Evolutionary conservation across 73 alveolate species (phyloP), one percentile per base, ranked within the genome.

Genomic region (Symbiodinium pilosum): DNA sequence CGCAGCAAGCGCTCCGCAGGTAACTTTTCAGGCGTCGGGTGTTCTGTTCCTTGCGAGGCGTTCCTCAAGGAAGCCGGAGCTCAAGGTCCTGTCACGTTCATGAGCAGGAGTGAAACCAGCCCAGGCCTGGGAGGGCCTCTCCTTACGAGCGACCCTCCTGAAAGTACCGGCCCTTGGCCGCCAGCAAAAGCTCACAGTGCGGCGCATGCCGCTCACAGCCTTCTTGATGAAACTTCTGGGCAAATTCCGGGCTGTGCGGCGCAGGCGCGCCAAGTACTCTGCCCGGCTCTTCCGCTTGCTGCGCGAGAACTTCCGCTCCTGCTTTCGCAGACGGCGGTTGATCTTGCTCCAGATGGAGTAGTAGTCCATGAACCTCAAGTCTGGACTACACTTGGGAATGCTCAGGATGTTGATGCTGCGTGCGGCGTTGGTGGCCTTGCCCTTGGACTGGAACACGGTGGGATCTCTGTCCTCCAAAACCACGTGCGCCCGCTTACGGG

Each of bases 71-170:
- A 26, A 5, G 43, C 52, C 43, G 64, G n/a, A 4, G 38, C 47
- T 85, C 93, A n/a, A 85, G 47, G 52, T 81, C 93, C 2, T 44
- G 77, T 81, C 93, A 85, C n/a, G 93, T 44, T 81, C 73, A 32
- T 3, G 34, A 56, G 9, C 34, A 16, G 73, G 9, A 56, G 73
- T 32, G 3, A 56, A 16, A 16, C 73, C 73, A 56, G 73, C 9
- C 73, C 32, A 32, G 5, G 21, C 21, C 73, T 56, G 3, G n/a
- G 3, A 56, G 73, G n/a, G 73, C 21, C 34, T 8, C 32, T 56
- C 34, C 26, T 20, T 32, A 56, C 26, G 73, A 56, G 12, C 93
- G 43, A 30, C 93, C 93, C 56, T 84, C 77, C 34, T 84, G 71
- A 43, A 84, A 38, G 75, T 41, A 84, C 77, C 93, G 75, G 32